A percentile compares a stretch with the other conserved stretches of the same genome.
phyloP scores from a whole-genome alignment of 495 filamentous ascomycete species.

The Xylaria curta region DNA sequence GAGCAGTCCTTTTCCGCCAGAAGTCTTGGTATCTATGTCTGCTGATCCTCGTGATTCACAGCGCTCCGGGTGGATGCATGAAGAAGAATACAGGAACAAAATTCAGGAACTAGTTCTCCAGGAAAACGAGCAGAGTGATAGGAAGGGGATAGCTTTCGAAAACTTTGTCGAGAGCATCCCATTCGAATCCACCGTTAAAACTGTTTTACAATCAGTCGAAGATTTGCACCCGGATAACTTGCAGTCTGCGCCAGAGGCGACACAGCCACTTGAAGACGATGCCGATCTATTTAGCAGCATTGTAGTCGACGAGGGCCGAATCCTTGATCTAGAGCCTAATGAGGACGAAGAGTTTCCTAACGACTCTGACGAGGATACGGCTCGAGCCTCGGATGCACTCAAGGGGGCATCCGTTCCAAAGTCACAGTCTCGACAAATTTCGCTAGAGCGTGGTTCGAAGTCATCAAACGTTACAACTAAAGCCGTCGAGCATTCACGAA shows the following conservation, averaged over 20 bases:
- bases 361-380: conserved; percentile 61
- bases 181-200: conserved; percentile 68
- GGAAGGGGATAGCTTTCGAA: conserved; percentile 62
- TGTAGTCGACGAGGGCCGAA: conserved; percentile 54
- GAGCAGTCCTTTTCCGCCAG: conserved; percentile 76
- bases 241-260: conserved; percentile 52
- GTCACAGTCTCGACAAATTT: neutral
- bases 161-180: conserved; percentile 61
- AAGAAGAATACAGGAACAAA: conserved; percentile 77
- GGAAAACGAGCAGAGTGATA: conserved; percentile 62
- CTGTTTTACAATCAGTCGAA: conserved; percentile 79
- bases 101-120: conserved; percentile 64
- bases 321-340: conserved; percentile 44
- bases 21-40: conserved; percentile 85
- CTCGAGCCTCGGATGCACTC: conserved; percentile 25
- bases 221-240: conserved; percentile 81
- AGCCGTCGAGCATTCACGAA: neutral
- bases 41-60: conserved; percentile 74
- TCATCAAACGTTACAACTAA: neutral
- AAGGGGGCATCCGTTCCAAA: conserved; percentile 6
- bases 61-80: conserved; percentile 84
- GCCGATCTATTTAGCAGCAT: conserved; percentile 41
- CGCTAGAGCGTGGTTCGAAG: neutral
- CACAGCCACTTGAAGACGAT: conserved; percentile 33
- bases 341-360: conserved; percentile 54